phyloP scores from a whole-genome alignment of 768 basidiomycete species.

The Mycena epipterygia region DNA sequence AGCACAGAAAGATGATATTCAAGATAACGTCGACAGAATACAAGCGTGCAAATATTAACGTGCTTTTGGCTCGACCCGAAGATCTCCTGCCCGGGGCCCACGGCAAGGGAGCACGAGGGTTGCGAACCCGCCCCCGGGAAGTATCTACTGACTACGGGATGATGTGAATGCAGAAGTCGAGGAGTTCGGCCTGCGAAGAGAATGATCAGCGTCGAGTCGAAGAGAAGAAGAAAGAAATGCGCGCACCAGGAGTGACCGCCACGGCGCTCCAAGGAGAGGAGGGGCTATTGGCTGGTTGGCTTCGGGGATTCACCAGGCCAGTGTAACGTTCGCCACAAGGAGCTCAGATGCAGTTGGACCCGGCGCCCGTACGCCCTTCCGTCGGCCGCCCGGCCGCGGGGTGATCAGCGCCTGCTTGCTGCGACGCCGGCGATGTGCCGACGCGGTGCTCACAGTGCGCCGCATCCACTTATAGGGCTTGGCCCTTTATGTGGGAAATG shows the following conservation, averaged over 20 bases:
- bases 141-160: background rate
- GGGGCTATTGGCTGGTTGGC: conserved; percentile 15
- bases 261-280: background rate
- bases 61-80: conserved; percentile 16
- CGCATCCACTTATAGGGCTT: background rate
- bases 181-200: conserved; percentile 1
- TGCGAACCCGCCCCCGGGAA: conserved; percentile 16
- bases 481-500: background rate
- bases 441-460: conserved; percentile 11
- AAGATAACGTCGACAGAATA: no score
- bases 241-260: conserved; percentile 5
- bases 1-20: background rate
- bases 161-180: no score
- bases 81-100: conserved; percentile 17
- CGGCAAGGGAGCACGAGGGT: conserved; percentile 20
- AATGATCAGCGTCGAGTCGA: background rate
- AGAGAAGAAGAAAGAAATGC: background rate
- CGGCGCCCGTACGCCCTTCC: conserved; percentile 15
- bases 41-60: conserved; percentile 24
- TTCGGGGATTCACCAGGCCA: background rate
- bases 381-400: conserved; percentile 6
- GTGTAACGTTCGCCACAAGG: background rate
- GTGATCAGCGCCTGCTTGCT: conserved; percentile 4
- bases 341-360: background rate
- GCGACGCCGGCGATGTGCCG: background rate